Evolutionary conservation across 1,284 basidiomycete genomes (phyloP).

Genomic region (Phaffia rhodozyma): DNA sequence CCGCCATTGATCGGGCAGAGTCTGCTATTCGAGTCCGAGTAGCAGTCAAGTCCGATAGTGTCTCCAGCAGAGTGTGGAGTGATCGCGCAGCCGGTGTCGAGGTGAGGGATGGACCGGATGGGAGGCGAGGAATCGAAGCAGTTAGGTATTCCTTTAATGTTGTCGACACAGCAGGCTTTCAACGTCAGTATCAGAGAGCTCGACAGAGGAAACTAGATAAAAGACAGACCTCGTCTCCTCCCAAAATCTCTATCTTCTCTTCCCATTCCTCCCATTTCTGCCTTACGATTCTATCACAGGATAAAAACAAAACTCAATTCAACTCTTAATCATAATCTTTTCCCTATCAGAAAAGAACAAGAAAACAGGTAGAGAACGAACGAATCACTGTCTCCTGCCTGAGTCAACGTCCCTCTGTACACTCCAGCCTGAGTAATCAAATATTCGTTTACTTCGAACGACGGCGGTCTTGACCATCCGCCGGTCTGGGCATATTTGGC

Average conservation of each 20-base stretch:
- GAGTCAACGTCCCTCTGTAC: conserved; percentile 58
- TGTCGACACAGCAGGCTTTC: neutral
- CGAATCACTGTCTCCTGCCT: conserved; percentile 61
- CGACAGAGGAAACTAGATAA: neutral
- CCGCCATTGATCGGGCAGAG: conserved; percentile 52
- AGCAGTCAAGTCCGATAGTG: conserved; percentile 59
- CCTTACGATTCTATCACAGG: conserved; percentile 41
- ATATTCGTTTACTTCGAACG: conserved; percentile 63
- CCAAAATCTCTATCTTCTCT: conserved; percentile 55
- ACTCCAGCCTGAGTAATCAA: conserved; percentile 57
- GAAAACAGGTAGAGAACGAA: conserved; percentile 18
- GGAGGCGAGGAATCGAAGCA: conserved; percentile 21
- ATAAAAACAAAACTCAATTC: too few species aligned
- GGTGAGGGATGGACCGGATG: conserved; percentile 20
- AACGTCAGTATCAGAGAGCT: neutral
- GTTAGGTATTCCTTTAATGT: conserved; percentile 18
- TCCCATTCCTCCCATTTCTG: conserved; percentile 82
- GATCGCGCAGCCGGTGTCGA: conserved; percentile 45
- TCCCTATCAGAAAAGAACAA: too few species aligned
- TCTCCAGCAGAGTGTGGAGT: conserved; percentile 65
- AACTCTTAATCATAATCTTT: too few species aligned
- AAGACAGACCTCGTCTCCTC: conserved; percentile 53
- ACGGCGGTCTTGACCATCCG: conserved; percentile 46
- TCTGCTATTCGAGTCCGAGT: conserved; percentile 51
- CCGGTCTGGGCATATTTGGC: conserved; percentile 37